Base-by-base conservation (phyloP, 768 basidiomycete genomes). In the Hericium alpestre region DNA sequence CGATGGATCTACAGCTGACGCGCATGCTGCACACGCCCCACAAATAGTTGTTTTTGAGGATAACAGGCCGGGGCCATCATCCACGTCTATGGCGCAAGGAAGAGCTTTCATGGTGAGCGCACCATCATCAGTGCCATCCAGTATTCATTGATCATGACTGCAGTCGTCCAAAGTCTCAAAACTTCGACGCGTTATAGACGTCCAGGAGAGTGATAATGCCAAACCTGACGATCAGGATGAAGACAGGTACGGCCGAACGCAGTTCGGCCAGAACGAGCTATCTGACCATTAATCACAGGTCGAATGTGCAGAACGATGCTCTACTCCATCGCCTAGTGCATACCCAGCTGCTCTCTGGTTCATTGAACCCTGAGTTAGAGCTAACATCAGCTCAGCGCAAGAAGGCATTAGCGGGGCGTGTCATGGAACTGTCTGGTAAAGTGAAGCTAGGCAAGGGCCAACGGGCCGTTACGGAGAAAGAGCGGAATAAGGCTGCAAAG, bases 101-200 rank as follows among this genome's bases (percentile, higher is more conserved):
- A 88, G 79, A 65, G 76, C 83, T 0, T 91, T 92, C 66, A 90
- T 92, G 89, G 90, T 89, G 64, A 56, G 73, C 65, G 22, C 43
- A 46, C 12, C 25, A 51, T 51, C 9, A 6, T 23, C 49, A 51
- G 22, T 50, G 15, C 32, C 6, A 22, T 54, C 11, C 18, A 49
- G 41, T 61, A 53, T 43, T 50, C 51, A 55, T 51, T 46, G 51
- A 50, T 47, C 37, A 22, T 9, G 5, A 38, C n/a, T 39, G 20
- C 58, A 90, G 90, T 93, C 90, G 3, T 89, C 90, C 22, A 91
- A 86, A 71, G 79, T 89, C 22, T 76, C 79, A 18, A 84, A 82
- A 63, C 58, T 90, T 27, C 76, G 74, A 23, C 65, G 73, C 56
- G 73, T 76, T 37, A 54, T 38, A 13, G 54, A 54, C 11, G 51